Evolutionary conservation across 768 basidiomycete genomes (phyloP).

Genomic region (Boletus pseudopeckii): DNA sequence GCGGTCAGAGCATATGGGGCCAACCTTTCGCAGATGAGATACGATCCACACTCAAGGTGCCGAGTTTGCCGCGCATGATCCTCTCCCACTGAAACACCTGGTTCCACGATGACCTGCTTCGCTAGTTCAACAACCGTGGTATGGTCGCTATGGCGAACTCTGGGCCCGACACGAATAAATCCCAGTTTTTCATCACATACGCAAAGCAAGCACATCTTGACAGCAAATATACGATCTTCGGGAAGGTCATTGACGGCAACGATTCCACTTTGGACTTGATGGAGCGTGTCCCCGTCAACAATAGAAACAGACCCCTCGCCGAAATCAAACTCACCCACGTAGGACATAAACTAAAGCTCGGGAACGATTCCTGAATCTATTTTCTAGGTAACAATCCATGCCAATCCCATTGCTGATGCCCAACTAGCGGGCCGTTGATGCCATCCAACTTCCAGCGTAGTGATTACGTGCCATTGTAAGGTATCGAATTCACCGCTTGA

Average conservation of each 20-base stretch:
- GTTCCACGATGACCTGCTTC: neutral
- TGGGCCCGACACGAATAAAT: conserved; percentile 91
- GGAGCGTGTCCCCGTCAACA: conserved; percentile 86
- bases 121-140: conserved; percentile 90
- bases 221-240: conserved; percentile 91
- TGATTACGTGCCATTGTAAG: conserved; percentile 11
- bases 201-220: conserved; percentile 93
- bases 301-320: conserved; percentile 82
- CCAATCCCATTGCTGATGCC: conserved; percentile 92
- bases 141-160: conserved; percentile 98
- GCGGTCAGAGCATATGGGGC: conserved; percentile 96
- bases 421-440: conserved; percentile 28
- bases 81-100: neutral
- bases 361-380: neutral
- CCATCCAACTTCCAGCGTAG: neutral
- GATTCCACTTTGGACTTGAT: conserved; percentile 93
- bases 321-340: conserved; percentile 85
- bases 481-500: conserved; percentile 54
- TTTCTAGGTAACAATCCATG: conserved; percentile 78
- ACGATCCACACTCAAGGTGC: conserved; percentile 88
- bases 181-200: conserved; percentile 87
- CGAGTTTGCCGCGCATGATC: conserved; percentile 2
- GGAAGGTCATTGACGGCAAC: conserved; percentile 97
- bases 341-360: conserved; percentile 26
- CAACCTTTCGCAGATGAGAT: conserved; percentile 90